These are phyloP conservation scores for Fusarium odoratissimum DNA, from an alignment of 2,329 filamentous ascomycete species.

Conservation along the genomic window DNA sequence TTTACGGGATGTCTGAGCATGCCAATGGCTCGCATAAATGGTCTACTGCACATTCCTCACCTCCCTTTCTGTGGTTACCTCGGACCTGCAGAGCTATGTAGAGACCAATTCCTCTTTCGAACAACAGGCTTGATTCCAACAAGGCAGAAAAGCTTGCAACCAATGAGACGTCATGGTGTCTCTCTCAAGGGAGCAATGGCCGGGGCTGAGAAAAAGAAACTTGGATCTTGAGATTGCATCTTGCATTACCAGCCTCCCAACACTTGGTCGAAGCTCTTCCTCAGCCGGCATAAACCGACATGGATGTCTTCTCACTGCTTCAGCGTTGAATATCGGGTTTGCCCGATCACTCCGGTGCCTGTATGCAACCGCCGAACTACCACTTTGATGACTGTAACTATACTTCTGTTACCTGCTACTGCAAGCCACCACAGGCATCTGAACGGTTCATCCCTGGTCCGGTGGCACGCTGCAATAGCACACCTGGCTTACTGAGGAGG, in stretches of 20 bases:
- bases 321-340: slow-evolving; percentile 9
- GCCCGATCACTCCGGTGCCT: slow-evolving; percentile 17
- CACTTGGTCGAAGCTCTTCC: slow-evolving; percentile 14
- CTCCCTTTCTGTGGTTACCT: slow-evolving; percentile 30
- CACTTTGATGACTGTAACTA: slow-evolving; percentile 7
- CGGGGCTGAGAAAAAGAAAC: slow-evolving; percentile 21
- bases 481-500: background rate
- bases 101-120: slow-evolving; percentile 26
- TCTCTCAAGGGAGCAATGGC: background rate
- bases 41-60: slow-evolving; percentile 1
- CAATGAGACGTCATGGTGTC: background rate
- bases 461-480: slow-evolving; percentile 13
- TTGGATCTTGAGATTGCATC: slow-evolving; percentile 30
- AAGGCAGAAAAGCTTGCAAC: background rate
- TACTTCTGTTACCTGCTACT: slow-evolving; percentile 29
- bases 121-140: background rate
- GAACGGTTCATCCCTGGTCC: slow-evolving; percentile 21
- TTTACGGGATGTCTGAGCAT: background rate
- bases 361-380: slow-evolving; percentile 15
- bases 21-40: slow-evolving; percentile 37
- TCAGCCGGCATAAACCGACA: slow-evolving; percentile 32
- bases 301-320: background rate
- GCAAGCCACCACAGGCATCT: slow-evolving; percentile 39
- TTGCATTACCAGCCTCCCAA: slow-evolving; percentile 18
- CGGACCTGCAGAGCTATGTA: slow-evolving; percentile 26